Percentiles rank a stretch among this genome's conserved stretches.
These are phyloP conservation scores for Tricholoma hemisulphureum DNA, from an alignment of 768 basidiomycete genomes.

Conservation along the genomic window DNA sequence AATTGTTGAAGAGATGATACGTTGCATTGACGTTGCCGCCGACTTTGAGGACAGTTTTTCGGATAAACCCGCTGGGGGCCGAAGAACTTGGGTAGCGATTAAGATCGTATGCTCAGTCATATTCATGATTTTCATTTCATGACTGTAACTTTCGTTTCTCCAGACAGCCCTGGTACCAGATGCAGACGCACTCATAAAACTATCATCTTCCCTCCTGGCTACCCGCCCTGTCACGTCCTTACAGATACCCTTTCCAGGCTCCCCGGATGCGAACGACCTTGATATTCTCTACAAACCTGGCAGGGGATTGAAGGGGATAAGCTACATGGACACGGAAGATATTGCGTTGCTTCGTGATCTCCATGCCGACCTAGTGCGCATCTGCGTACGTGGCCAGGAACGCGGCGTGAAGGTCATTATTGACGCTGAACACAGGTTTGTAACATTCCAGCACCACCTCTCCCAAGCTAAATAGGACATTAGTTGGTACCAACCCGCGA, in stretches of 20 bases:
- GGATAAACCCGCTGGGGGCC: constrained; percentile 26
- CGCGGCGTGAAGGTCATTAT: constrained; percentile 70
- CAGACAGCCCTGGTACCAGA: constrained; percentile 72
- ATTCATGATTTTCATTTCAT: not conserved
- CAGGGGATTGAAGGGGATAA: constrained; percentile 1
- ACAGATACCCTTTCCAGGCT: constrained; percentile 66
- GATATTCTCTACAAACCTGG: constrained; percentile 40
- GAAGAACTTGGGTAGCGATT: constrained; percentile 80
- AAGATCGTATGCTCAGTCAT: constrained; percentile 59
- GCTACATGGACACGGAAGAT: constrained; percentile 50
- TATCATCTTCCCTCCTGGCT: constrained; percentile 58
- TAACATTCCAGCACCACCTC: not conserved
- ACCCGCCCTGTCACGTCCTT: constrained; percentile 35
- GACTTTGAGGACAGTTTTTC: constrained; percentile 66
- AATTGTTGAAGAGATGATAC: constrained; percentile 73
- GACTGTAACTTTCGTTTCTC: not conserved
- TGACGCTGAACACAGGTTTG: constrained; percentile 81
- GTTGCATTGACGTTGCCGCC: constrained; percentile 74
- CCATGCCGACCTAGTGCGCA: constrained; percentile 56
- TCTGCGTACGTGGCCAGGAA: constrained; percentile 62
- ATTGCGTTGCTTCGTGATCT: constrained; percentile 59
- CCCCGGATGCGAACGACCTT: constrained; percentile 58
- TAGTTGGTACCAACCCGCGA: constrained; percentile 75
- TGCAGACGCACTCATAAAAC: constrained; percentile 54
- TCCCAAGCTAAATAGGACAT: not conserved